These are phyloP conservation scores for Colletotrichum neosansevieriae DNA, from an alignment of 2,329 filamentous ascomycete genomes.

Conservation along the genomic window DNA sequence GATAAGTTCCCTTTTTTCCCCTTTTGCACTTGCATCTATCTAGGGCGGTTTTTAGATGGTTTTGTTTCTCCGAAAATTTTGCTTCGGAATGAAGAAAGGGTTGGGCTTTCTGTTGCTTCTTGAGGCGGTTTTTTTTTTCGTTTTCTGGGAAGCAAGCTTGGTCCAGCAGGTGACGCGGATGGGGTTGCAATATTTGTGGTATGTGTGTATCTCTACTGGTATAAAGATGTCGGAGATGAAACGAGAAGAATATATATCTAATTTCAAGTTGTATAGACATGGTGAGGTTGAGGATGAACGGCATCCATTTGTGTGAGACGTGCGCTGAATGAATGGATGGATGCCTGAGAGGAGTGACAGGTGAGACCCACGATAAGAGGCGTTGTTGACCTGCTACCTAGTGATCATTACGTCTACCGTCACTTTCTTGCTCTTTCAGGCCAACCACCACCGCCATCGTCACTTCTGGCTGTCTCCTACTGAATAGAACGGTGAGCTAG, in stretches of 20 bases:
- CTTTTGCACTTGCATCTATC: slow-evolving; percentile 31
- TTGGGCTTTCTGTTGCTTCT: neutral
- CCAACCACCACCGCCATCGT: neutral
- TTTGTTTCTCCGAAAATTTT: neutral
- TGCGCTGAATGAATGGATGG: neutral
- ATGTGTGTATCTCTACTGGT: slow-evolving; percentile 6
- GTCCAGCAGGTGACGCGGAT: neutral
- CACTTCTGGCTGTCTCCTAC: neutral
- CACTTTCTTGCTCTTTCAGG: neutral
- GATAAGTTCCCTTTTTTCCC: neutral
- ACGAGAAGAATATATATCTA: neutral
- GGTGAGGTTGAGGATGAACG: neutral
- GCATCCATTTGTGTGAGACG: slow-evolving; percentile 10
- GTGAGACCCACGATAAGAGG: slow-evolving; percentile 29
- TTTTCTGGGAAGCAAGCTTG: neutral
- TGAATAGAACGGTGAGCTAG: neutral
- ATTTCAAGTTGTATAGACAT: neutral
- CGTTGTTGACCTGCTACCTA: slow-evolving; percentile 15
- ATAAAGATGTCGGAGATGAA: slow-evolving; percentile 12
- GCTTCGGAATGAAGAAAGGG: neutral
- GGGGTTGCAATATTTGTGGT: neutral
- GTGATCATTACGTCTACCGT: slow-evolving; percentile 11
- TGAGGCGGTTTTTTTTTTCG: neutral
- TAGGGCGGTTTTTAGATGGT: neutral
- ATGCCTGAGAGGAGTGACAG: slow-evolving; percentile 16